Base-by-base conservation (phyloP, 2,329 filamentous ascomycete species). In the Aspergillus sp. region DNA sequence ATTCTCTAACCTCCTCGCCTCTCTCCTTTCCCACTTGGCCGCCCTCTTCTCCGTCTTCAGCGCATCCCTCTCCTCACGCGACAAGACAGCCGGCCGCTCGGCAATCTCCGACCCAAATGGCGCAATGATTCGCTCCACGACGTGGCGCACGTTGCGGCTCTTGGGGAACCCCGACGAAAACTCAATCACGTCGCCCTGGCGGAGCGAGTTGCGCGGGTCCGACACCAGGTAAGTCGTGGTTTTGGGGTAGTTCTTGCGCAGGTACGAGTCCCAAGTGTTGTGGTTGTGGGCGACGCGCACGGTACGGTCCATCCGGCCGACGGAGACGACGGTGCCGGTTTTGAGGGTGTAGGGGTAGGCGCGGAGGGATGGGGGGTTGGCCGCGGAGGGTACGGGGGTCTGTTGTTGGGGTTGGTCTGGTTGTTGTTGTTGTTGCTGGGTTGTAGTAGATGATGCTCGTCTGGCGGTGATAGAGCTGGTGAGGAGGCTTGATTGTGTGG, bases 171-270 rank as follows among this genome's bases (percentile, higher is more conserved):
- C 68, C 6, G 65, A 68, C 42, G 66, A 64, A 46, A 71, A 71
- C 47, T 71, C 66, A 44, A 71, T 66, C 40, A 70, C 64, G 42
- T 71, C 68, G n/a, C 68, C 68, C 33, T 67, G 60, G 33, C 68
- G 65, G 31, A 70, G 58, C 6, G 67, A 70, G 51, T 70, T 61
- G 42, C 53, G 58, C 9, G 68, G 68, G 46, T 71, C 68, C 1
- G 61, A 55, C 1, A 71, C 68, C 6, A 65, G 49, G 46, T 57
- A 64, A 9, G 51, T 56, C 9, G 57, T 65, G 33, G 59, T 56
- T 43, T 63, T 54, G 2, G 64, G 62, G 54, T 66, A 71, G 40
- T 47, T 54, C 51, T 69, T 69, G 43, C 59, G 61, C 33, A 71
- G 57, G 36, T 62, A 54, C 19, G 58, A 52, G 53, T 71, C 65